Base-by-base conservation (phyloP, 2,329 filamentous ascomycete species). In the Byssochlamys sp. region DNA sequence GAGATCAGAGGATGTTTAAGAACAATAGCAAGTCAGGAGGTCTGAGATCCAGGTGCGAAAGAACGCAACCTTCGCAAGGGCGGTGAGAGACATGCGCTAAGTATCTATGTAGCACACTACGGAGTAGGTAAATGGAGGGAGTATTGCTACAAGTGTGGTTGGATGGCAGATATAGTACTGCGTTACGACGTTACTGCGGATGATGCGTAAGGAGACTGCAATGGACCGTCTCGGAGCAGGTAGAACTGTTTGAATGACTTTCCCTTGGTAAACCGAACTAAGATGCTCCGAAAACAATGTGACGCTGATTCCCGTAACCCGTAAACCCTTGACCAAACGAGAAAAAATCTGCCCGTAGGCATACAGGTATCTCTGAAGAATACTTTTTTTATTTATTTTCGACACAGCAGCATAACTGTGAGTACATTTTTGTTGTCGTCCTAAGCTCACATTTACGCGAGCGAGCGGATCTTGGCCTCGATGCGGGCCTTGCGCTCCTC, bases 381-480 rank as follows among this genome's bases (percentile, higher is more conserved):
- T 51, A 12, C 24, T 26, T 26, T 51, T 51, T 28, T 26, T 26
- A 27, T 51, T 28, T 12, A 27, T 51, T 51, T 51, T 28, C 5
- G 25, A 26, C 14, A 51, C 12, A 51, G 25, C 45, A 49, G 31
- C 39, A 45, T 6, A 45, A 45, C 39, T 45, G 39, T 45, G 39
- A 45, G 39, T 45, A 45, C n/a, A 27, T 55, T 55, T 55, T 54
- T 31, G 49, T 26, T 26, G 33, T 33, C 50, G 49, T 29, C 28
- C 29, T 10, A 60, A 60, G 55, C 57, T 63, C 52, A 51, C 63
- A 65, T 66, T 73, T 75, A 77, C 66, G 71, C 70, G 62, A 96
- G 82, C 80, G 88, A 83, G 75, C 88, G 85, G 81, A 99, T 99
- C 84, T 89, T 95, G 76, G 86, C 84, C 86, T 95, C 84, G 78